Base-by-base conservation (phyloP, 768 basidiomycete species). In the Boletus coccyginus region DNA sequence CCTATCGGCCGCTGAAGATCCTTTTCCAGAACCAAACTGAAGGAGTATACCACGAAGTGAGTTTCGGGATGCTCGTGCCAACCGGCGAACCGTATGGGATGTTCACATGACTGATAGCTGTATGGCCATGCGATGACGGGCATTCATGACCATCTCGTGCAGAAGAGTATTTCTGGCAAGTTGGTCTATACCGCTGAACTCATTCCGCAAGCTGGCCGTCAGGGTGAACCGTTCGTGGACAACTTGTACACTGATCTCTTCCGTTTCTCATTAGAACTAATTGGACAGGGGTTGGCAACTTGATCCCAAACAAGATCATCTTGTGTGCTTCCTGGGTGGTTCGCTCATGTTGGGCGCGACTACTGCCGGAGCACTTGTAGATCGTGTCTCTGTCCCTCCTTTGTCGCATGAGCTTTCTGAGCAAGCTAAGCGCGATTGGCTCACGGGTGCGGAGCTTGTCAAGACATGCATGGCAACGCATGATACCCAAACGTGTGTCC, bases 321-420 rank as follows among this genome's bases (percentile, higher is more conserved):
- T 98, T 35, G 94, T 91, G 4, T 98, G 95, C 73, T 98, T 97
- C 83, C 76, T 98, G 35, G 93, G 88, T 19, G 95, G 94, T 4
- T 91, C 91, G 1, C 82, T 98, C 53, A 85, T 98, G 79, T 82
- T 98, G 3, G 94, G 95, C 13, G 90, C 92, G 14, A 90, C 89
- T 3, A 81, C 77, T 2, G 74, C 84, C 3, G 87, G 88, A 49
- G 79, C 87, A 0, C 56, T 78, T 17, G 72, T 70, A 4, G 67
- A 78, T 11, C 75, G 72, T 4, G 83, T 88, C 7, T 88, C 87
- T 11, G 69, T 90, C 33, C 91, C 91, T 13, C 91, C 92, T 0
- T 76, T 74, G 27, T 70, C 75, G n/a, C 75, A 77, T 3, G 79
- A 91, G 58, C 77, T 94, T n/a, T 77, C 86, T 1, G 73, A 78